Base-by-base conservation (phyloP, 306 rosid species). In the Luffa aegyptiaca region DNA sequence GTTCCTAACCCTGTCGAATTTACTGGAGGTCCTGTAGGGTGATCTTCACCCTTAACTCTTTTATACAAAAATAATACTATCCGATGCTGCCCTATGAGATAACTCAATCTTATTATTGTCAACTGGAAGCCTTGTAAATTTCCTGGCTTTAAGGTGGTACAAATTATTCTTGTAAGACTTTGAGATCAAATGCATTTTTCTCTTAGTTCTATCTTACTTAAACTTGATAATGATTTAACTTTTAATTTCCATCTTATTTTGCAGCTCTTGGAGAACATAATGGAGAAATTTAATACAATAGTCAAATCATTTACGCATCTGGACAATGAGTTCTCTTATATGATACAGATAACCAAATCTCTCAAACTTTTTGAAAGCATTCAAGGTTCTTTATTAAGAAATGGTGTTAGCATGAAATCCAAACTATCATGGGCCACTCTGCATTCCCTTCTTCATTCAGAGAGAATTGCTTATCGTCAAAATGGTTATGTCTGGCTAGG, bases 371-470 rank as follows among this genome's bases (percentile, higher is more conserved):
- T 90, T 82, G 94, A 90, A 81, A 86, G 89, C 86, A 85, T 96
- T 82, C 92, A 92, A 80, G 88, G 83, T 42, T 82, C 80, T 72
- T 83, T 72, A 82, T 80, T 81, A 71, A 87, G 88, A 86, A 93
- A 91, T 82, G 94, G 88, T 83, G 89, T 84, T 82, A 89, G 84
- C 86, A 83, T 86, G 88, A 85, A 87, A 81, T 92, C 90, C 55
- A 88, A 91, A 79, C 91, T 88, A 44, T 81, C 98, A 42, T 96
- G 99, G 98, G 85, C 92, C 80, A 88, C 93, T 85, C 86, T 96
- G 78, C 98, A 96, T 89, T 93, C 99, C 56, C 98, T 96, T 82
- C 90, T 93, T 84, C 99, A 96, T 87, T 96, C 99, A 62, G 97
- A 89, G 68, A 91, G 93, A 87, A 84, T 83, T 59, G 79, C 99